These are phyloP conservation scores for Fusarium subtropicale DNA, from an alignment of 2,329 filamentous ascomycete species.

Conservation along the genomic window DNA sequence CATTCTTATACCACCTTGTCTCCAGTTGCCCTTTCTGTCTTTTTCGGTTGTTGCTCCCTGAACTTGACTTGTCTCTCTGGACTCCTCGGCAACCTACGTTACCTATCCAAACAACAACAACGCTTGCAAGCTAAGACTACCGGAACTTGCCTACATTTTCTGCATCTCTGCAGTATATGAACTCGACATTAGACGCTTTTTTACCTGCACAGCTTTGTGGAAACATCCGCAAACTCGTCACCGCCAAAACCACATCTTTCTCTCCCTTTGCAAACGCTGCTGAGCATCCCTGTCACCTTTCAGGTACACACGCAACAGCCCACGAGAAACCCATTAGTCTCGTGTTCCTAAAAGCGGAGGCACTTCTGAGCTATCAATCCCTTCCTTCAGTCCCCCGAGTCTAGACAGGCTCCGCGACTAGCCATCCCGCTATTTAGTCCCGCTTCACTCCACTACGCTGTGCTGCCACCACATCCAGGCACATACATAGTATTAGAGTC, in stretches of 20 bases:
- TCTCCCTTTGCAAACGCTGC: slow-evolving; percentile 12
- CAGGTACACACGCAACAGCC: slow-evolving; percentile 32
- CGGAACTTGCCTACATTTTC: slow-evolving; percentile 1
- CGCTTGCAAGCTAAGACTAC: slow-evolving; percentile 7
- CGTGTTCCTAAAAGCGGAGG: slow-evolving; percentile 40
- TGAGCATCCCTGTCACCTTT: slow-evolving; percentile 19
- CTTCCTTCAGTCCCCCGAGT: slow-evolving; percentile 17
- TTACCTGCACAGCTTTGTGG: not conserved
- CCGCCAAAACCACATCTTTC: slow-evolving; percentile 21
- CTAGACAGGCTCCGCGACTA: slow-evolving; percentile 33
- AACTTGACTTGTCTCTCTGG: slow-evolving; percentile 15
- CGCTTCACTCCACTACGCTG: slow-evolving; percentile 25
- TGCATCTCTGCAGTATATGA: slow-evolving; percentile 21
- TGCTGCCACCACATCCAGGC: slow-evolving; percentile 26
- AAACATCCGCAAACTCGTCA: slow-evolving; percentile 24
- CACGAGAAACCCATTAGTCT: slow-evolving; percentile 36
- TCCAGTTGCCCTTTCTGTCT: not conserved
- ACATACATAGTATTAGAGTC: slow-evolving; percentile 6
- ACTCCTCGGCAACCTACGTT: slow-evolving; percentile 24
- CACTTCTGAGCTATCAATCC: slow-evolving; percentile 23
- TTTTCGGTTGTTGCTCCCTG: slow-evolving; percentile 16
- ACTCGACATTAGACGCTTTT: slow-evolving; percentile 19
- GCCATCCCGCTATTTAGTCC: slow-evolving; percentile 33
- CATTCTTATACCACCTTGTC: slow-evolving; percentile 2
- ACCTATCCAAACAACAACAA: slow-evolving; percentile 23